Evolutionary conservation across 2,329 filamentous ascomycete genomes (phyloP).

Genomic region (Sporothrix brasiliensis): DNA sequence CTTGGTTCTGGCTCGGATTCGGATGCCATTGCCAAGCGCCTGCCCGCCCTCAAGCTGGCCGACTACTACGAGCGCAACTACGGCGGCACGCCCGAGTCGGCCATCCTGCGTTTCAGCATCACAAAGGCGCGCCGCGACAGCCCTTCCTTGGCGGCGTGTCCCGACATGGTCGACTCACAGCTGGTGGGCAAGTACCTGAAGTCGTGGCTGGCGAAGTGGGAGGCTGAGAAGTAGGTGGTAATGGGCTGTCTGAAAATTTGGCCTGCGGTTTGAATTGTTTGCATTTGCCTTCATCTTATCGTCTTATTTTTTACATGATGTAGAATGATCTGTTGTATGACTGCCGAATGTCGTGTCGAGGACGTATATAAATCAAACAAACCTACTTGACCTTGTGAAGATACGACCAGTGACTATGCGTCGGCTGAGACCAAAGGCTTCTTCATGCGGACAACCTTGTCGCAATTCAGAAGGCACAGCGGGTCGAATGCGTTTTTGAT

Average conservation of each 20-base stretch:
- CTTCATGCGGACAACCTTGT: constrained; percentile 68
- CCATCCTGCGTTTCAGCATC: constrained; percentile 31
- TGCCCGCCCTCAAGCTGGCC: constrained; percentile 35
- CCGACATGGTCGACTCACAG: constrained; percentile 28
- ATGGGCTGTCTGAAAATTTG: too few relatives aligned
- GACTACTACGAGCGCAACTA: constrained; percentile 33
- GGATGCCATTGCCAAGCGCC: constrained; percentile 21
- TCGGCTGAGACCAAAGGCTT: constrained; percentile 37
- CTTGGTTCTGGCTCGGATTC: constrained; percentile 24
- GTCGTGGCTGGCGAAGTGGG: constrained; percentile 33
- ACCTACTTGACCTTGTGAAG: too few relatives aligned
- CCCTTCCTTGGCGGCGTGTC: constrained; percentile 28
- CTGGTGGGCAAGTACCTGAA: constrained; percentile 33
- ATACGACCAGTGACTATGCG: background rate
- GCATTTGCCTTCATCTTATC: background rate
- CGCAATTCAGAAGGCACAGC: constrained; percentile 67
- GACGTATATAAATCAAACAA: too few relatives aligned
- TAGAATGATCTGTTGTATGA: too few relatives aligned
- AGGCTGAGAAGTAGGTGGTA: background rate
- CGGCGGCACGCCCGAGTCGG: constrained; percentile 1
- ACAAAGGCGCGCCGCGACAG: constrained; percentile 31
- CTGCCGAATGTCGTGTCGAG: too few relatives aligned
- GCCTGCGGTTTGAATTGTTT: background rate
- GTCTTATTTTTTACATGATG: too few relatives aligned
- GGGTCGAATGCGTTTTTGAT: constrained; percentile 82